These are phyloP conservation scores for Westerdykella sp. DNA, from an alignment of 2,329 filamentous ascomycete species.

Conservation along the genomic window DNA sequence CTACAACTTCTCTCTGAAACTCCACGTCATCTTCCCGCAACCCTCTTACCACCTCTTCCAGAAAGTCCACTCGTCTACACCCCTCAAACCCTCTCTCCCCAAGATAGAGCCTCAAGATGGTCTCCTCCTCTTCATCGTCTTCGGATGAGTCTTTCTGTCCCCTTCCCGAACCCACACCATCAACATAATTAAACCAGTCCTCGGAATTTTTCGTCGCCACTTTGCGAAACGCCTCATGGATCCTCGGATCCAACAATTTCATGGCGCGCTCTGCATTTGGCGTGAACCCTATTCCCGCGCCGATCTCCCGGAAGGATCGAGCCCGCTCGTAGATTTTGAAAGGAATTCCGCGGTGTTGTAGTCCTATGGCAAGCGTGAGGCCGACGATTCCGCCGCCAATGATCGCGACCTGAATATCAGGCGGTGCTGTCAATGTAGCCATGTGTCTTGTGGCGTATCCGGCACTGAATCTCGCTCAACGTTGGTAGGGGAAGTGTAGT, in stretches of 20 bases:
- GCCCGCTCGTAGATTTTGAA: slow-evolving; percentile 15
- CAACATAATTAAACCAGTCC: slow-evolving; percentile 6
- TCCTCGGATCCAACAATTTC: slow-evolving; percentile 11
- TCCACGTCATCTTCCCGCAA: too few relatives aligned
- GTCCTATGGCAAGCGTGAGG: slow-evolving; percentile 9
- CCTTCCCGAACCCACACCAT: slow-evolving; percentile 1
- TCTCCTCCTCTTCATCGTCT: slow-evolving; percentile 7
- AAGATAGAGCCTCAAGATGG: slow-evolving; percentile 9
- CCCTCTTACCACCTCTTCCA: too few relatives aligned
- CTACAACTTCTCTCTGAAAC: too few relatives aligned
- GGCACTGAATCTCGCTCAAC: too few relatives aligned
- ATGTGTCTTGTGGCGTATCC: too few relatives aligned
- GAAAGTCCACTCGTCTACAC: slow-evolving; percentile 1
- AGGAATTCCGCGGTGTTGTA: slow-evolving; percentile 8
- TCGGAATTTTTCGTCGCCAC: slow-evolving; percentile 26
- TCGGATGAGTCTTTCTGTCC: not conserved
- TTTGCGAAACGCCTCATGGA: slow-evolving; percentile 25
- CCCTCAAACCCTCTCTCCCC: slow-evolving; percentile 13
- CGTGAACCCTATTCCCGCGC: slow-evolving; percentile 27
- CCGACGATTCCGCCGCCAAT: slow-evolving; percentile 18
- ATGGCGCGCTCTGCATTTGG: slow-evolving; percentile 49
- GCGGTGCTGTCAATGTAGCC: too few relatives aligned
- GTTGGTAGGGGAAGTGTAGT: too few relatives aligned
- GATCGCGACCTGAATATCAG: slow-evolving; percentile 7
- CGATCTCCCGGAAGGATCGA: slow-evolving; percentile 11